Evolutionary conservation across 2,329 filamentous ascomycete species (phyloP).

Genomic region (Fusarium sp.): DNA sequence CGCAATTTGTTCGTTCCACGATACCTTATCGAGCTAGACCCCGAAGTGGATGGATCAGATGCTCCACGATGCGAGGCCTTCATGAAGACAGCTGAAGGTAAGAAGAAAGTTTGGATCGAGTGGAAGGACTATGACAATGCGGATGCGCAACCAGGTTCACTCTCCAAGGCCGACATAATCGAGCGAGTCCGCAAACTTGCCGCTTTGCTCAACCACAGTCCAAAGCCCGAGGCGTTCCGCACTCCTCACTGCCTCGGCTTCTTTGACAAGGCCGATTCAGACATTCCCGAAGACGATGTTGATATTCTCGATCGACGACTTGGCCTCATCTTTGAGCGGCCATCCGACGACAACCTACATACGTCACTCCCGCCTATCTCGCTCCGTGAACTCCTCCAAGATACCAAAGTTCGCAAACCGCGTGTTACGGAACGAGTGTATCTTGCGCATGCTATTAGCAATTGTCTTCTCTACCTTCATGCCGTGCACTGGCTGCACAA

Average conservation of each 20-base stretch:
- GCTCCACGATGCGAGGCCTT: slow-evolving; percentile 59
- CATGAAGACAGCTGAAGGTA: slow-evolving; percentile 55
- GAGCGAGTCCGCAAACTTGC: slow-evolving; percentile 64
- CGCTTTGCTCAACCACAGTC: slow-evolving; percentile 62
- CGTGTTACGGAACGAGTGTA: slow-evolving; percentile 66
- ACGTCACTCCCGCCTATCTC: slow-evolving; percentile 60
- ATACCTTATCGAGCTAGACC: slow-evolving; percentile 54
- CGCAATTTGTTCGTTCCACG: slow-evolving; percentile 55
- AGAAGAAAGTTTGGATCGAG: slow-evolving; percentile 64
- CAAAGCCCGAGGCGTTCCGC: slow-evolving; percentile 65
- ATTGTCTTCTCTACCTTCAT: slow-evolving; percentile 69
- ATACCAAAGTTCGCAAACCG: slow-evolving; percentile 58
- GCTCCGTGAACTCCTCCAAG: slow-evolving; percentile 62
- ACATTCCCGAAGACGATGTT: slow-evolving; percentile 56
- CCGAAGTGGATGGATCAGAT: slow-evolving; percentile 53
- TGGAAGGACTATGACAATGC: slow-evolving; percentile 65
- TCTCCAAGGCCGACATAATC: slow-evolving; percentile 60
- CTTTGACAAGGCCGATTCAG: slow-evolving; percentile 62
- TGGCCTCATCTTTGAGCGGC: slow-evolving; percentile 69
- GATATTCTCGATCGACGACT: slow-evolving; percentile 61
- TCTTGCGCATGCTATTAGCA: slow-evolving; percentile 66
- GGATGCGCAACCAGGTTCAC: slow-evolving; percentile 54
- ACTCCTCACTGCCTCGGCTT: slow-evolving; percentile 67
- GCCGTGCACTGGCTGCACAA: slow-evolving; percentile 72
- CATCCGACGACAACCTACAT: slow-evolving; percentile 56